Conservation (phyloP, 768 basidiomycete species). For the Baorangia bicolor region DNA sequence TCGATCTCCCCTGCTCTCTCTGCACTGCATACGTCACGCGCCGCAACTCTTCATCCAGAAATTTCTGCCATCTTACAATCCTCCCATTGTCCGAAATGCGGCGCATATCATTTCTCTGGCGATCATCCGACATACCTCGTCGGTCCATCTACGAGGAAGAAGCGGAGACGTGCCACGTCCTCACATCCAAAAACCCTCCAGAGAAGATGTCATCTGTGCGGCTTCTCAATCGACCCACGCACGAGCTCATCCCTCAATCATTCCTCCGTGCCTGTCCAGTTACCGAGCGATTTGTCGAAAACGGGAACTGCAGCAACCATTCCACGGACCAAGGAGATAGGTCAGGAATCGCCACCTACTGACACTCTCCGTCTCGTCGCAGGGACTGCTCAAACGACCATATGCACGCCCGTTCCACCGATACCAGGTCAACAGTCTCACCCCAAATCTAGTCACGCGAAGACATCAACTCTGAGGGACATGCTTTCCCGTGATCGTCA, state of each 20-base stretch:
- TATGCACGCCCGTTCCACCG: not conserved
- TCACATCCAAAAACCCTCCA: slow-evolving; percentile 1
- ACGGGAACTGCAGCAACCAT: not conserved
- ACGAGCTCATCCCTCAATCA: not conserved
- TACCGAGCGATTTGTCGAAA: not conserved
- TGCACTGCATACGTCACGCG: slow-evolving; percentile 56
- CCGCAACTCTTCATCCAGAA: slow-evolving; percentile 31
- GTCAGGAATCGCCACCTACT: not conserved
- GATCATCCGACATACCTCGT: slow-evolving; percentile 37
- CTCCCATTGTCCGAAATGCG: slow-evolving; percentile 54
- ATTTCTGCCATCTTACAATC: slow-evolving; percentile 17
- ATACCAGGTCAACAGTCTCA: slow-evolving; percentile 32
- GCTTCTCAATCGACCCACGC: slow-evolving; percentile 9
- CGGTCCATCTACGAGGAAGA: slow-evolving; percentile 24
- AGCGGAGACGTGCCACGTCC: slow-evolving; percentile 4
- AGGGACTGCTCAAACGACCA: not conserved
- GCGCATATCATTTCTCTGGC: slow-evolving; percentile 44
- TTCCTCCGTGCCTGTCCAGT: not conserved
- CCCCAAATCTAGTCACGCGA: slow-evolving; percentile 35
- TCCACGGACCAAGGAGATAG: not conserved
- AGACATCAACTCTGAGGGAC: slow-evolving; percentile 54
- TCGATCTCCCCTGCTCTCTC: slow-evolving; percentile 56
- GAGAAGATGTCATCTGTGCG: slow-evolving; percentile 23
- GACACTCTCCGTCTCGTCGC: not conserved
- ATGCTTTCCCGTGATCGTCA: slow-evolving; percentile 63